Evolutionary conservation across 2,329 filamentous ascomycete species (phyloP).

Genomic region (Pyricularia grisea): DNA sequence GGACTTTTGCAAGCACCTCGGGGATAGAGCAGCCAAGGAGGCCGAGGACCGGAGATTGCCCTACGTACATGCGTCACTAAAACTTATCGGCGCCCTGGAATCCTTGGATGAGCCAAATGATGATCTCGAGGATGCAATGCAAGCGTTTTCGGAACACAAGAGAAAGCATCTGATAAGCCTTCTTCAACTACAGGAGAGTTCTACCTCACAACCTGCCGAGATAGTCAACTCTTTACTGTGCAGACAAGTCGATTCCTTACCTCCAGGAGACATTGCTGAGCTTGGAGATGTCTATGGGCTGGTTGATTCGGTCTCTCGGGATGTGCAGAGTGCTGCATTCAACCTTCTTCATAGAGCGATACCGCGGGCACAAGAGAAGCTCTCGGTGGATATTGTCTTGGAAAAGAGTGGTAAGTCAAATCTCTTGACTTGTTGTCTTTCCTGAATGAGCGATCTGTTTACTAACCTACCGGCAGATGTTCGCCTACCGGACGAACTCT

Average conservation of each 20-base stretch:
- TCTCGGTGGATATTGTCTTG: constrained; percentile 67
- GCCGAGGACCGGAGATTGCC: constrained; percentile 42
- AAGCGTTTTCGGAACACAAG: constrained; percentile 45
- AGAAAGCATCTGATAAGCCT: constrained; percentile 51
- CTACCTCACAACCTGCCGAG: constrained; percentile 53
- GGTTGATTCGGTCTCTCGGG: constrained; percentile 63
- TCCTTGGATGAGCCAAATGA: constrained; percentile 69
- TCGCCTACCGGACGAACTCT: constrained; percentile 70
- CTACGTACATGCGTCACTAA: constrained; percentile 62
- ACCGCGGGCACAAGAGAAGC: constrained; percentile 66
- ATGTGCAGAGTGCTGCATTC: constrained; percentile 74
- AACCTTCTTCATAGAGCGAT: constrained; percentile 72
- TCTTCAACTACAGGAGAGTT: constrained; percentile 42
- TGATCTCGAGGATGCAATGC: constrained; percentile 69
- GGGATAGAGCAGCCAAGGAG: constrained; percentile 37
- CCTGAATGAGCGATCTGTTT: neutral
- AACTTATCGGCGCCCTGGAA: constrained; percentile 56
- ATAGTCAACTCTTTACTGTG: constrained; percentile 69
- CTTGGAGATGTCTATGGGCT: constrained; percentile 64
- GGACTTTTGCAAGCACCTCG: constrained; percentile 47
- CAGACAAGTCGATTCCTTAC: constrained; percentile 56
- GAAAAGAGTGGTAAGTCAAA: constrained; percentile 46
- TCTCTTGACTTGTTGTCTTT: neutral
- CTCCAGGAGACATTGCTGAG: constrained; percentile 52
- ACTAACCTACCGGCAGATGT: constrained; percentile 32